These are phyloP conservation scores for Nicotiana otophora DNA, from an alignment of 257 asterid genomes.

Conservation along the genomic window DNA sequence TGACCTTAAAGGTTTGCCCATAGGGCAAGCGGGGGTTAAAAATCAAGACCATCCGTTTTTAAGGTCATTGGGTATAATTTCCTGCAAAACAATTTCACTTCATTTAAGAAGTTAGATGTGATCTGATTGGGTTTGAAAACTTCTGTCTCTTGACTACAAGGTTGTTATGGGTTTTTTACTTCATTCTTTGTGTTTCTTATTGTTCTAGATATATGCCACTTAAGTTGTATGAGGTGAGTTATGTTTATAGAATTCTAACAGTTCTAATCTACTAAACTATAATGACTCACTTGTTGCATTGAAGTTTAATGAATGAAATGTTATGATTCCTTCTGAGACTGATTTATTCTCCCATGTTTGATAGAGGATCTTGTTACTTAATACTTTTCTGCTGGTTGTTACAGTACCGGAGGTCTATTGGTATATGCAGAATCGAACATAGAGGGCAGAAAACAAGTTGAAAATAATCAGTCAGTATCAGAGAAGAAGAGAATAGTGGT, in stretches of 20 bases:
- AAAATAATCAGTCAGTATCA: not conserved
- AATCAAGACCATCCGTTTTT: too few relatives aligned
- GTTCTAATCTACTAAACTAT: not conserved
- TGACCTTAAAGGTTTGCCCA: too few relatives aligned
- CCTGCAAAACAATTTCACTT: not conserved
- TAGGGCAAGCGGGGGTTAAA: too few relatives aligned
- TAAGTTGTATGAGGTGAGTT: not conserved
- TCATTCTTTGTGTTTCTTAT: not conserved
- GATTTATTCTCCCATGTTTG: not conserved
- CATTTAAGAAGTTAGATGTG: not conserved
- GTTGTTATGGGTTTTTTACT: not conserved
- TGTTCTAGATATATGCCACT: not conserved
- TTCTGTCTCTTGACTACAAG: not conserved
- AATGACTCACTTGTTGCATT: not conserved
- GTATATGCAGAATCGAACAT: not conserved
- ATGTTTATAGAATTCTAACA: not conserved
- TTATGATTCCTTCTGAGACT: not conserved
- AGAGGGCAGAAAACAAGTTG: not conserved
- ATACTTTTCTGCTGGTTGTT: not conserved
- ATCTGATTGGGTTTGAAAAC: not conserved
- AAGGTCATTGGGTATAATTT: too few relatives aligned
- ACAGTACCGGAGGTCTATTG: conserved; percentile 13
- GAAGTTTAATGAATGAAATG: not conserved
- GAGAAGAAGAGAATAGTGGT: conserved; percentile 15
- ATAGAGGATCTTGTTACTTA: not conserved